phyloP scores from a whole-genome alignment of 192 early-diverging fungal genomes.

The Spizellomyces sp. region DNA sequence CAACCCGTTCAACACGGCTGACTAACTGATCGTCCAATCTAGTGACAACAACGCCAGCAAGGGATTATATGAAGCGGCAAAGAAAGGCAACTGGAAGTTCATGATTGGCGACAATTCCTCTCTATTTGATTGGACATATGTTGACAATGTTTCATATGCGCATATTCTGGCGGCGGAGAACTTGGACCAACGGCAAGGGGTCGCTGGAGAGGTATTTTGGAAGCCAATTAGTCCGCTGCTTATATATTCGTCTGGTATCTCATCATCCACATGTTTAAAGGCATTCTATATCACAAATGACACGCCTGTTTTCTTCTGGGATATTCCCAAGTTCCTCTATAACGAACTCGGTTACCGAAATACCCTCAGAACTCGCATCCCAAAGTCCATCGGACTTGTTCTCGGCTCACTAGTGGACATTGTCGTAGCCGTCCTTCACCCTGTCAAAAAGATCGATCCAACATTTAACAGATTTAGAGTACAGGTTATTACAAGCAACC shows the following conservation, averaged over 20 bases:
- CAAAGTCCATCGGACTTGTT: conserved; percentile 44
- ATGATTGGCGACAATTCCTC: conserved; percentile 85
- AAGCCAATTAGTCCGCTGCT: neutral
- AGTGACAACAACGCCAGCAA: conserved; percentile 44
- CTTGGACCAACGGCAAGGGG: conserved; percentile 50
- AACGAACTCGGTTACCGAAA: conserved; percentile 35
- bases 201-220: conserved; percentile 38
- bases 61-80: conserved; percentile 39
- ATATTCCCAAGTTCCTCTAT: conserved; percentile 67
- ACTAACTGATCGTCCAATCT: neutral
- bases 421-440: conserved; percentile 62
- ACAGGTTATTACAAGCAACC: conserved; percentile 73
- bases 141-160: conserved; percentile 82
- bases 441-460: conserved; percentile 66
- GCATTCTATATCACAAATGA: conserved; percentile 93
- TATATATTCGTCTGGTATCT: conserved; percentile 18
- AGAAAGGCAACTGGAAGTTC: conserved; percentile 49
- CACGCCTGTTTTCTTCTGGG: conserved; percentile 87
- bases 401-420: conserved; percentile 68
- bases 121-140: conserved; percentile 91
- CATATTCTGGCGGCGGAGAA: conserved; percentile 86
- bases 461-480: conserved; percentile 77
- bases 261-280: conserved; percentile 43
- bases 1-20: neutral
- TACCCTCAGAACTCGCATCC: conserved; percentile 34